phyloP scores from a whole-genome alignment of 2,329 filamentous ascomycete genomes.

The Fusarium armeniacum region DNA sequence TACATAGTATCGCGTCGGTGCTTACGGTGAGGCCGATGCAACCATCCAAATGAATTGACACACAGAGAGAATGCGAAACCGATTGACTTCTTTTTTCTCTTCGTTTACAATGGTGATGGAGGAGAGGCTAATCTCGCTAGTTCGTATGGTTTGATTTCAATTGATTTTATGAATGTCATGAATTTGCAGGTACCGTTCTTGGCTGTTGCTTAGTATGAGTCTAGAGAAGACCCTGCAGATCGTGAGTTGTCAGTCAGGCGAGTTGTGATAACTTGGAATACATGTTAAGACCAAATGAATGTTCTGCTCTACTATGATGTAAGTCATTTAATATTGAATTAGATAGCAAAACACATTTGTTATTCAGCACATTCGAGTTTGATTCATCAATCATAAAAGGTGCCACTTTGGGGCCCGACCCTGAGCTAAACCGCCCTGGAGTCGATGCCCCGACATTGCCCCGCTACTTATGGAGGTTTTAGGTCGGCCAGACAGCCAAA shows the following conservation, averaged over 20 bases:
- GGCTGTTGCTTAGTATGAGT: not conserved
- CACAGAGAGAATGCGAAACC: slow-evolving; percentile 8
- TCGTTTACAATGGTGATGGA: not conserved
- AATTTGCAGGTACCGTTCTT: not conserved
- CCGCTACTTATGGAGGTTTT: slow-evolving; percentile 3
- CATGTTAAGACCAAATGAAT: not conserved
- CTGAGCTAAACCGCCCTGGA: slow-evolving; percentile 18
- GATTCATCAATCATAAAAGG: slow-evolving; percentile 1
- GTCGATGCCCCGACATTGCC: slow-evolving; percentile 2
- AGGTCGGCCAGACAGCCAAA: slow-evolving; percentile 20
- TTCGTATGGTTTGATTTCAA: not conserved
- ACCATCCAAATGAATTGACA: slow-evolving; percentile 32
- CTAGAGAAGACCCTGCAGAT: slow-evolving; percentile 10
- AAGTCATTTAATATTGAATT: not conserved
- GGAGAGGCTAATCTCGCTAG: slow-evolving; percentile 8
- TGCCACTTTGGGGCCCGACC: slow-evolving; percentile 34
- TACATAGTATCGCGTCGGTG: slow-evolving; percentile 3
- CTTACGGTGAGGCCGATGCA: slow-evolving; percentile 39
- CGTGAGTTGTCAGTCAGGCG: not conserved
- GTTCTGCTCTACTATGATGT: not conserved
- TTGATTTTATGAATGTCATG: not conserved
- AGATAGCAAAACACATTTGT: not conserved
- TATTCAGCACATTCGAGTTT: slow-evolving; percentile 3
- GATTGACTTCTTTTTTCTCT: not conserved
- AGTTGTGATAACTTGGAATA: not conserved